These are phyloP conservation scores for Warburgia ugandensis DNA, from an alignment of 164 flowering plant genomes.

Conservation along the genomic window DNA sequence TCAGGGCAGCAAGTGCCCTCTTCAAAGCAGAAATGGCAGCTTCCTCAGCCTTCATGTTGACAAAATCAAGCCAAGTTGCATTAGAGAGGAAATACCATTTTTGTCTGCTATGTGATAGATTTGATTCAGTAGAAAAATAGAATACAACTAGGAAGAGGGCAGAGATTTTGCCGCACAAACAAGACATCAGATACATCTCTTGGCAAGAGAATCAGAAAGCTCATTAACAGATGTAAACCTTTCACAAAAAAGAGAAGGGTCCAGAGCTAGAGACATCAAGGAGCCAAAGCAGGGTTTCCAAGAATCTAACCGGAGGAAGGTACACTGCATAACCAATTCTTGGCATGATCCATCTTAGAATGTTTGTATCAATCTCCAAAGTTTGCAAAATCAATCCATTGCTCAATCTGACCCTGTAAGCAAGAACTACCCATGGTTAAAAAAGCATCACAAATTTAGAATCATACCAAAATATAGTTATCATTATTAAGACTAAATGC, in stretches of 20 bases:
- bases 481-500: not conserved
- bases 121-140: too few species aligned
- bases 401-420: conserved; percentile 58
- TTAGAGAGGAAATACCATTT: too few species aligned
- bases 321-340: conserved; percentile 38
- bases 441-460: not conserved
- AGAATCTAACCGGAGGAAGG: too few species aligned
- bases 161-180: too few species aligned
- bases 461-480: not conserved
- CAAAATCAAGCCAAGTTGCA: not conserved
- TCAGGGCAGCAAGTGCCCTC: conserved; percentile 70
- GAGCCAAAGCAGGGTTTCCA: too few species aligned
- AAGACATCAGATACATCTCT: too few species aligned
- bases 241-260: too few species aligned
- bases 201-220: too few species aligned
- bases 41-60: conserved; percentile 73
- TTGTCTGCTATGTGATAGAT: too few species aligned
- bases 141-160: too few species aligned
- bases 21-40: conserved; percentile 56
- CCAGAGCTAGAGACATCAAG: too few species aligned
- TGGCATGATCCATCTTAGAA: conserved; percentile 40
- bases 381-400: conserved; percentile 84
- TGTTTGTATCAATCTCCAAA: conserved; percentile 52
- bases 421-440: not conserved
- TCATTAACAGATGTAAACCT: too few species aligned